phyloP scores from a whole-genome alignment of 768 basidiomycete species.

The Macrocybe gigantea region DNA sequence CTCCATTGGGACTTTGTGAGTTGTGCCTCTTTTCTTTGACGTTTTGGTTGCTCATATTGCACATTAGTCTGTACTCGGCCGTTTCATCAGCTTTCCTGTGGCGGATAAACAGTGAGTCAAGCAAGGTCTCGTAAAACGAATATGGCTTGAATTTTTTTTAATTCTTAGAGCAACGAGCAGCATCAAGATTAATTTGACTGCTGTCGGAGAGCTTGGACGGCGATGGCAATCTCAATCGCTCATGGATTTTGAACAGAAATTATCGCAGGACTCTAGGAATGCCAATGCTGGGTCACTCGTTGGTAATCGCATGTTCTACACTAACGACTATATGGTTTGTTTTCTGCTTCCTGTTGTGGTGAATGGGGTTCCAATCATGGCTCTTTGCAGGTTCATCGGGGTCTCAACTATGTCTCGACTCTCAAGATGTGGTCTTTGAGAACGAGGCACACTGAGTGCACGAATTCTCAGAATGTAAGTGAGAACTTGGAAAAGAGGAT shows the following conservation, averaged over 20 bases:
- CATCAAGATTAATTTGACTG: constrained; percentile 52
- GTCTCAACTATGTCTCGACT: constrained; percentile 51
- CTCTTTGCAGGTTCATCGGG: constrained; percentile 50
- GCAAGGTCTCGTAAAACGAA: no score
- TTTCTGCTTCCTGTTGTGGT: background rate
- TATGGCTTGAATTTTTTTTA: no score
- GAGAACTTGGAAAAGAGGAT: background rate
- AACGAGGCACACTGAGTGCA: constrained; percentile 58
- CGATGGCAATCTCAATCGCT: constrained; percentile 20
- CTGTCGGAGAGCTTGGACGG: constrained; percentile 10
- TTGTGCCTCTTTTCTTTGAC: background rate
- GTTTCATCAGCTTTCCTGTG: constrained; percentile 41
- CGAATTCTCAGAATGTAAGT: constrained; percentile 54
- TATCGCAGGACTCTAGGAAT: constrained; percentile 28
- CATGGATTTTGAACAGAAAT: constrained; percentile 27
- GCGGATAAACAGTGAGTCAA: constrained; percentile 32
- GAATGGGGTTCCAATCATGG: background rate
- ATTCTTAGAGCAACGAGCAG: constrained; percentile 49
- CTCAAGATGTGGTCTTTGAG: constrained; percentile 60
- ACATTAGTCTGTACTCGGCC: constrained; percentile 5
- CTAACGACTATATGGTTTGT: constrained; percentile 64
- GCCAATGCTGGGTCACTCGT: constrained; percentile 49
- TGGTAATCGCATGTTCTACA: constrained; percentile 63
- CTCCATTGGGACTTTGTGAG: constrained; percentile 47
- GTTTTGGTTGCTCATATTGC: background rate